Conservation (phyloP, 2,329 filamentous ascomycete species). For the Colletotrichum scovillei region DNA sequence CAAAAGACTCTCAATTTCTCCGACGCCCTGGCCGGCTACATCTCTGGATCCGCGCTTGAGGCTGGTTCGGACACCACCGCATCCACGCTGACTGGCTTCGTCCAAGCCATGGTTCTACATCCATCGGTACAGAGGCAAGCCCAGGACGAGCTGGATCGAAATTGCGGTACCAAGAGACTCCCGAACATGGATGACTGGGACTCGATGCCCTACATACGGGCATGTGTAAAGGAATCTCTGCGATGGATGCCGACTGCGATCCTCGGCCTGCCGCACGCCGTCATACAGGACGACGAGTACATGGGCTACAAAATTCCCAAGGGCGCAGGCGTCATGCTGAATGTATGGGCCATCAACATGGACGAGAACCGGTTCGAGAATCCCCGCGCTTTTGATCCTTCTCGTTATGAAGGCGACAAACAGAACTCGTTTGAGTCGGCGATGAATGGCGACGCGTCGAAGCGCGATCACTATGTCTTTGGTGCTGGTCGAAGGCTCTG, state of each 20-base stretch:
- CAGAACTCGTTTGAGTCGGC: constrained; percentile 26
- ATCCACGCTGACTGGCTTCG: constrained; percentile 52
- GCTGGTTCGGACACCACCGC: constrained; percentile 57
- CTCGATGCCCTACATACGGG: constrained; percentile 59
- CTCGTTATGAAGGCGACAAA: constrained; percentile 47
- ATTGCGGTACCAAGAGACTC: constrained; percentile 54
- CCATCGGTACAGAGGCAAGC: constrained; percentile 54
- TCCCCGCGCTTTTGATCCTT: constrained; percentile 55
- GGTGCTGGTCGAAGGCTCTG: constrained; percentile 38
- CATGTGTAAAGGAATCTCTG: constrained; percentile 56
- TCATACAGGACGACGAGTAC: constrained; percentile 40
- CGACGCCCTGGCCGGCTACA: constrained; percentile 47
- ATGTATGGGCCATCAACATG: constrained; percentile 55
- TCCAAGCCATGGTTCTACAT: constrained; percentile 58
- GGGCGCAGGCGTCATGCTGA: constrained; percentile 37
- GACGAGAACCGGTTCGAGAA: constrained; percentile 54
- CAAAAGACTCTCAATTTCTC: constrained; percentile 39
- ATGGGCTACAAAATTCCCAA: constrained; percentile 33
- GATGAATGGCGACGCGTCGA: constrained; percentile 47
- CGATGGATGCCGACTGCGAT: constrained; percentile 57
- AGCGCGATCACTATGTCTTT: constrained; percentile 47
- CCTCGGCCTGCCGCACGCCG: constrained; percentile 50
- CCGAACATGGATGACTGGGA: constrained; percentile 55
- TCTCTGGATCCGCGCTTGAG: constrained; percentile 50
- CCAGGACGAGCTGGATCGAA: constrained; percentile 53